Evolutionary conservation across 2,329 filamentous ascomycete species (phyloP).

Genomic region (Cladosporium austrohemisphaericum): DNA sequence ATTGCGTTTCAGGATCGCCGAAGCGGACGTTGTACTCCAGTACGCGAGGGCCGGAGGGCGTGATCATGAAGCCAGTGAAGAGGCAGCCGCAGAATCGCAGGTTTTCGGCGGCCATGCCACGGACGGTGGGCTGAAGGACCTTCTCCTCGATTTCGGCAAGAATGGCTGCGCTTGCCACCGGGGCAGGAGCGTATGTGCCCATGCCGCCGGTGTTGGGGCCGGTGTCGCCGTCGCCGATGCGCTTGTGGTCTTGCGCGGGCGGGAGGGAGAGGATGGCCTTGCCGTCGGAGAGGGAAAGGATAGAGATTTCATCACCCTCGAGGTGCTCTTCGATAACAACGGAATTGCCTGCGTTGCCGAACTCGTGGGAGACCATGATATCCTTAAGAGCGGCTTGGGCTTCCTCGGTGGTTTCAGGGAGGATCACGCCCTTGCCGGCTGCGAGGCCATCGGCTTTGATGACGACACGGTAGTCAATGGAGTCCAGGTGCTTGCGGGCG

Average conservation of each 20-base stretch:
- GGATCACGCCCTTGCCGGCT: conserved; percentile 92
- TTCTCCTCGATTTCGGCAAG: conserved; percentile 73
- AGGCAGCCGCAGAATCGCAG: conserved; percentile 70
- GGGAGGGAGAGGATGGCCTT: conserved; percentile 78
- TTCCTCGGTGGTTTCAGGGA: conserved; percentile 76
- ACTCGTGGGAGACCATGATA: conserved; percentile 86
- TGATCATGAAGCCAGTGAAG: conserved; percentile 94
- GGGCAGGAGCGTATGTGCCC: conserved; percentile 87
- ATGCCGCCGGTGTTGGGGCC: conserved; percentile 96
- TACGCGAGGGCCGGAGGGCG: conserved; percentile 71
- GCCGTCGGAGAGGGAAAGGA: conserved; percentile 88
- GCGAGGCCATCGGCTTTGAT: conserved; percentile 93
- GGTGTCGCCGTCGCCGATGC: conserved; percentile 82
- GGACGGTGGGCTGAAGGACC: conserved; percentile 83
- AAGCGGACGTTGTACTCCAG: conserved; percentile 93
- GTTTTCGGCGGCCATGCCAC: conserved; percentile 76
- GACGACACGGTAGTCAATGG: conserved; percentile 69
- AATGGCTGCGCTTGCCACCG: conserved; percentile 53
- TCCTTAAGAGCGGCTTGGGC: conserved; percentile 76
- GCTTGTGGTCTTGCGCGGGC: conserved; percentile 94
- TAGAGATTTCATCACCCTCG: conserved; percentile 84
- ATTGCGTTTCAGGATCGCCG: conserved; percentile 89
- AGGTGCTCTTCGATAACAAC: conserved; percentile 96
- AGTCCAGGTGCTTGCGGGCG: conserved; percentile 63
- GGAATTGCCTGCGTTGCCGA: conserved; percentile 80